Percentiles rank a stretch among this genome's conserved stretches.
Evolutionary conservation across 169 alveolate genomes (phyloP).

Genomic region (Plasmodium vivax): DNA sequence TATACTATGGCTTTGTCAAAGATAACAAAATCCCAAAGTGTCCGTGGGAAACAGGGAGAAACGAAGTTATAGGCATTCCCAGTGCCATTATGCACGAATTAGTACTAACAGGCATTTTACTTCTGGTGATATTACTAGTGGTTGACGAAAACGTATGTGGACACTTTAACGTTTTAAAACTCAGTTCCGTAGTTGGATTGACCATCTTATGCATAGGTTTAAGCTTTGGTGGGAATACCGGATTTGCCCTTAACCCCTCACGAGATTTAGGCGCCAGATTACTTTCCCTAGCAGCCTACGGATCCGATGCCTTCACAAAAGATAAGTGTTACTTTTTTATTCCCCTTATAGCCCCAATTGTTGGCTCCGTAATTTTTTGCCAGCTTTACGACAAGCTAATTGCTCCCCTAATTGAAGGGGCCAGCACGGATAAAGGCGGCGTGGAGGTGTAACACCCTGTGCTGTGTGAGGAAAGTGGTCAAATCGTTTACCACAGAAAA

Average conservation of each 20-base stretch:
- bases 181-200: slow-evolving; percentile 70
- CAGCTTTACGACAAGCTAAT: slow-evolving; percentile 28
- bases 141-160: slow-evolving; percentile 56
- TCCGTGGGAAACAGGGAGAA: slow-evolving; percentile 54
- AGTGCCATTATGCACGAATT: slow-evolving; percentile 73
- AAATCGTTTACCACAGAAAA: not conserved
- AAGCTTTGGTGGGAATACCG: slow-evolving; percentile 75
- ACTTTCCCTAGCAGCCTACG: slow-evolving; percentile 58
- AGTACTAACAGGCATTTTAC: slow-evolving; percentile 64
- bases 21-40: slow-evolving; percentile 3
- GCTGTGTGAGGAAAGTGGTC: not conserved
- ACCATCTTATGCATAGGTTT: slow-evolving; percentile 72
- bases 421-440: slow-evolving; percentile 17
- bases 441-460: slow-evolving; percentile 18
- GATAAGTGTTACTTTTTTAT: slow-evolving; percentile 74
- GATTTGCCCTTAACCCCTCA: slow-evolving; percentile 77
- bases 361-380: slow-evolving; percentile 47
- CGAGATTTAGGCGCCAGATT: slow-evolving; percentile 79
- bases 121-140: slow-evolving; percentile 61
- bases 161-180: slow-evolving; percentile 31
- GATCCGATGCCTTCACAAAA: slow-evolving; percentile 53
- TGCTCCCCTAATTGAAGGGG: slow-evolving; percentile 20
- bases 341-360: slow-evolving; percentile 69
- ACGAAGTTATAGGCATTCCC: not conserved
- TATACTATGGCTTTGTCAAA: slow-evolving; percentile 29